Evolutionary conservation across 371 early-diverging fungal species (phyloP).

Genomic region (Mucor lusitanicus): DNA sequence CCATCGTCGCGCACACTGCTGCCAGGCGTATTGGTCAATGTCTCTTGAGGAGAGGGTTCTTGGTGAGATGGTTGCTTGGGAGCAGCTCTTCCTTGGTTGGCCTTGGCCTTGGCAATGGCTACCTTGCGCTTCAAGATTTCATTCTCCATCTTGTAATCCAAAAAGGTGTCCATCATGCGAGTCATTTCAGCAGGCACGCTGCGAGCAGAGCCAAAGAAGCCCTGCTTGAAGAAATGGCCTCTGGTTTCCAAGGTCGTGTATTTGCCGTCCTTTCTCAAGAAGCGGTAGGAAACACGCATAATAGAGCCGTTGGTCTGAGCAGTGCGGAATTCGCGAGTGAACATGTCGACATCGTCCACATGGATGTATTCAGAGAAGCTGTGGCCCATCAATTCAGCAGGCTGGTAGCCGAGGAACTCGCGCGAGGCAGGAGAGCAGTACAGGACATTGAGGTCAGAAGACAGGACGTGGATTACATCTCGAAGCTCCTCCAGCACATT

Average conservation of each 20-base stretch:
- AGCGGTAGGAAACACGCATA: slow-evolving; percentile 31
- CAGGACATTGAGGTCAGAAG: slow-evolving; percentile 17
- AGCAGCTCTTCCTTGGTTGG: slow-evolving; percentile 7
- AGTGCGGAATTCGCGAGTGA: slow-evolving; percentile 23
- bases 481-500: slow-evolving; percentile 53
- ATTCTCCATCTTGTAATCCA: slow-evolving; percentile 52
- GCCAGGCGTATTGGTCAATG: neutral
- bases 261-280: slow-evolving; percentile 46
- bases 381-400: slow-evolving; percentile 29
- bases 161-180: slow-evolving; percentile 39
- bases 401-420: slow-evolving; percentile 47
- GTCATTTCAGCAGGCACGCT: slow-evolving; percentile 38
- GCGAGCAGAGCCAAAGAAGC: slow-evolving; percentile 46
- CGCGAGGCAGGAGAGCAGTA: slow-evolving; percentile 42
- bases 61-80: neutral
- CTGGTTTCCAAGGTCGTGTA: slow-evolving; percentile 41
- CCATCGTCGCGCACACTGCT: neutral
- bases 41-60: slow-evolving; percentile 9
- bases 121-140: slow-evolving; percentile 26
- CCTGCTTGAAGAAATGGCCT: slow-evolving; percentile 35
- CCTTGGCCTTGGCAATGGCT: neutral
- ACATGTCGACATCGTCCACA: slow-evolving; percentile 30
- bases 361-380: slow-evolving; percentile 26
- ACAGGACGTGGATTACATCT: slow-evolving; percentile 40
- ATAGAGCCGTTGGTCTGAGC: slow-evolving; percentile 5